Evolutionary conservation across 306 rosid genomes (phyloP), one percentile per base, ranked within the genome.

Genomic region (Echinosophora koreensis): DNA sequence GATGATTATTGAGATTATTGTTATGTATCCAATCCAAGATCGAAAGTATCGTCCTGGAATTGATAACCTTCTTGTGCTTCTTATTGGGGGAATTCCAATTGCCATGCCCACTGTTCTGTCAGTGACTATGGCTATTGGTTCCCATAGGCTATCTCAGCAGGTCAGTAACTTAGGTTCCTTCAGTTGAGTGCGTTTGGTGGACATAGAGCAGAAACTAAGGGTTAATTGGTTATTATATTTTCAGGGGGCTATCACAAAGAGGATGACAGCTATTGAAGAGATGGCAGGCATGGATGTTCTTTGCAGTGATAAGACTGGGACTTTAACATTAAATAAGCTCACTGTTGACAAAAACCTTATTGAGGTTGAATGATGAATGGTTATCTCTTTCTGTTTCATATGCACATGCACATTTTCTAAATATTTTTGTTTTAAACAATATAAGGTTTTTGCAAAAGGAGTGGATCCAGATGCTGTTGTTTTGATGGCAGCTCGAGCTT

Each of bases 271-370:
- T 61, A 95, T 95, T 64, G 99, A 96, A 86, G 99, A 96, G 80
- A 96, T 96, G 99, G 99, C 99, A 1, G 98, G 99, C 84, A 96
- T 95, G 98, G 98, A 95, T 61, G 98, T 95, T 75, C 98, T 95
- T 84, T 95, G 97, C 89, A 95, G 98, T 77, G 98, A 95, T 71
- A 95, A 95, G 84, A 95, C 98, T 8, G 98, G 98, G 80, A 95
- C 98, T 63, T 83, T 95, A 76, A 95, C 98, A 5, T 69, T 95
- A 46, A 95, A 95, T 84, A 95, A 90, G 89, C 97, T 95, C 39
- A 81, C 90, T 2, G 98, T 95, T 65, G 98, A 95, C 77, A 95
- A 95, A 80, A 92, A 86, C 83, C 97, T 95, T 52, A 84, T 95
- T 44, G 98, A 95, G 97, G 98, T 95, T 65, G 44, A 84, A 79